These are phyloP conservation scores for Quercus lobata DNA, from an alignment of 331 rosid genomes.

Conservation along the genomic window DNA sequence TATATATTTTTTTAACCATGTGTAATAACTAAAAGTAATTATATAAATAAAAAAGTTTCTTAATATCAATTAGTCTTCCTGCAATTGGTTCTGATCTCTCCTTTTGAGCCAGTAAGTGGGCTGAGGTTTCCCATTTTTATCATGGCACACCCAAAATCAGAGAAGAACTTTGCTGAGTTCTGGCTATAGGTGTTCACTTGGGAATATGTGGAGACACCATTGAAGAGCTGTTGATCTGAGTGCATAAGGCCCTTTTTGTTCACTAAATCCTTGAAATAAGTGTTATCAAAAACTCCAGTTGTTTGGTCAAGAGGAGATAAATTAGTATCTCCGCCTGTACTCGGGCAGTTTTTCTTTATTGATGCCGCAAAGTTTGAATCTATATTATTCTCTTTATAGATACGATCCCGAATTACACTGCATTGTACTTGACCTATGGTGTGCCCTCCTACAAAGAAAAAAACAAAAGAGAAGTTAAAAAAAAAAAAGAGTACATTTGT, in stretches of 20 bases:
- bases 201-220: slow-evolving; percentile 3
- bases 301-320: slow-evolving; percentile 1
- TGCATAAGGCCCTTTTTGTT: slow-evolving; percentile 21
- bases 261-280: slow-evolving; percentile 16
- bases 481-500: too few relatives aligned
- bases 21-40: too few relatives aligned
- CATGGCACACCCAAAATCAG: slow-evolving; percentile 35
- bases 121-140: slow-evolving; percentile 25
- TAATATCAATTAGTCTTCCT: background rate
- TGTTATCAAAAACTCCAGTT: slow-evolving; percentile 1
- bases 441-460: slow-evolving; percentile 23
- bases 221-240: slow-evolving; percentile 35
- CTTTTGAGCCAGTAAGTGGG: slow-evolving; percentile 19
- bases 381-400: slow-evolving; percentile 33
- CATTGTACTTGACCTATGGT: slow-evolving; percentile 24
- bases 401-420: background rate
- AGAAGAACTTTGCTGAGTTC: slow-evolving; percentile 6
- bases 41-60: too few relatives aligned
- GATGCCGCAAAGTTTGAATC: slow-evolving; percentile 3
- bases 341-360: slow-evolving; percentile 17
- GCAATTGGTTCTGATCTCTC: slow-evolving; percentile 27
- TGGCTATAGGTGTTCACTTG: slow-evolving; percentile 10
- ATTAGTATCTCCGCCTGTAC: slow-evolving; percentile 1
- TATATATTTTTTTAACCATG: too few relatives aligned
- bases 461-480: too few relatives aligned